phyloP scores from a whole-genome alignment of 192 early-diverging fungal species.

The Chytriomyces confervae region DNA sequence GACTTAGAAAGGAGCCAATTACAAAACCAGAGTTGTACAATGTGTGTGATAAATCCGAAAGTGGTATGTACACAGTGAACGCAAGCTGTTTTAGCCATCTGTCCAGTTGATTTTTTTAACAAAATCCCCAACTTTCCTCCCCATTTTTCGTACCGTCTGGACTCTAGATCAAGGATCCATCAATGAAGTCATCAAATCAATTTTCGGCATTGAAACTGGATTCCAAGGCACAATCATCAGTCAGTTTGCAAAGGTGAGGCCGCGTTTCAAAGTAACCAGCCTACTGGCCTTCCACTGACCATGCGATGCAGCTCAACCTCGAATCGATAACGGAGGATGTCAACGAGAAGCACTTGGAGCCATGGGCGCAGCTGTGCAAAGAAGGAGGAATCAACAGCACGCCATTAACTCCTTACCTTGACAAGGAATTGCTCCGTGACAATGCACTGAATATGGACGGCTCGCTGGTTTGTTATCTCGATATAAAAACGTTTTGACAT shows the following conservation, averaged over 20 bases:
- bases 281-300: background rate
- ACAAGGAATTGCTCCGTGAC: conserved; percentile 88
- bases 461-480: conserved; percentile 54
- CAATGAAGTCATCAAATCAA: conserved; percentile 69
- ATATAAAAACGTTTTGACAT: too few relatives aligned
- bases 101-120: background rate
- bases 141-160: background rate
- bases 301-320: conserved; percentile 70
- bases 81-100: background rate
- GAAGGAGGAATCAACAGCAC: conserved; percentile 74
- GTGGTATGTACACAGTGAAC: conserved; percentile 59
- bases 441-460: conserved; percentile 87
- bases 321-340: conserved; percentile 87
- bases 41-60: conserved; percentile 83
- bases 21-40: conserved; percentile 73
- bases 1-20: conserved; percentile 50
- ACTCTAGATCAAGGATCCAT: conserved; percentile 76
- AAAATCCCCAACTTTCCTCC: background rate
- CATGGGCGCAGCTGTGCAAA: conserved; percentile 87
- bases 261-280: background rate
- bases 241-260: conserved; percentile 75
- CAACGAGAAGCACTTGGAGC: conserved; percentile 91
- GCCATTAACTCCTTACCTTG: conserved; percentile 90
- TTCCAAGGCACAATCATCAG: conserved; percentile 81
- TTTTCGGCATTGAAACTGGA: conserved; percentile 85